Base-by-base conservation (phyloP, 1,139 yeast genomes). In the Nakaseomyces sp. region DNA sequence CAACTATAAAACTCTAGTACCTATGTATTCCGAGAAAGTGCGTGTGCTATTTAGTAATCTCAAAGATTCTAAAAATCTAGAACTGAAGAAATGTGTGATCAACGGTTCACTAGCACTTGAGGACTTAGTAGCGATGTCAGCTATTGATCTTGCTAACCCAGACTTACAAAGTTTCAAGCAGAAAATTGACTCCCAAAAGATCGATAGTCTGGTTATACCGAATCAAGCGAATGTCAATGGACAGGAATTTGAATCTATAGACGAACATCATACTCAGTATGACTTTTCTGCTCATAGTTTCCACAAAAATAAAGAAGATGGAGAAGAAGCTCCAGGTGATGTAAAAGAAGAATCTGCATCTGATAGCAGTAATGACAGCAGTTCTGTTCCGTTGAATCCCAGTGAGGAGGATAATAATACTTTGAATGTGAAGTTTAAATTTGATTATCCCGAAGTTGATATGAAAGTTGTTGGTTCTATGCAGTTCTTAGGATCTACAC, bases 91-190 rank as follows among this genome's bases (percentile, higher is more conserved):
- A 19, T 67, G 76, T 36, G 72, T 81, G 5, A 63, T 77, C 29
- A 66, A 70, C 17, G 71, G 74, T 19, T 65, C 68, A 28, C 61
- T 80, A 26, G 60, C 73, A 1, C 71, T 80, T 26, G 64, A 65
- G 9, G 71, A 75, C 47, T 67, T 81, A 43, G 84, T 80, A 5
- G 67, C 65, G 22, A 69, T 82, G 71, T 68, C 79, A 4, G 76
- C 76, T 3, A 81, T 78, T 50, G 85, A 83, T 51, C 66, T 79
- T 67, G 71, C 79, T 57, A 85, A 84, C 55, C 85, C 85, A 3
- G 93, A 82, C 52, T 68, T 82, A 46, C 81, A 78, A 54, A 71
- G 74, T 52, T 75, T 81, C 46, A 89, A 88, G 13, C 84, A 79
- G 50, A 74, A 76, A 45, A 85, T 83, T n/a, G 74, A 83, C 42